Conservation (phyloP, 2,329 filamentous ascomycete species). For the Stylonectria norvegica region DNA sequence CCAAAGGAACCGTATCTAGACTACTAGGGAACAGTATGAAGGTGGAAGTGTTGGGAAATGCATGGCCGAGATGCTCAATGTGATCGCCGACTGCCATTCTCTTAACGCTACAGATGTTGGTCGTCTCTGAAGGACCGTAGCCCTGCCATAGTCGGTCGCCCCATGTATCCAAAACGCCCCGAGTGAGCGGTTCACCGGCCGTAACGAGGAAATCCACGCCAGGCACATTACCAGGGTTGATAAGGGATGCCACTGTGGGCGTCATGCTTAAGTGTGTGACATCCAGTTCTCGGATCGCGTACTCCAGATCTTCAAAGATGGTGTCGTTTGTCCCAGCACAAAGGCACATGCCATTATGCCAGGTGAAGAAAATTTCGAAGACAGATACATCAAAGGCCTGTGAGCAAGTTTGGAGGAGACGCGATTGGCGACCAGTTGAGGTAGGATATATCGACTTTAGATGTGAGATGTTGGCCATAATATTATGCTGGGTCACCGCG, state of each 20-base stretch:
- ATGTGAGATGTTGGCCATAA: constrained; percentile 70
- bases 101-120: constrained; percentile 80
- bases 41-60: constrained; percentile 72
- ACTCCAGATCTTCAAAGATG: constrained; percentile 69
- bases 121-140: constrained; percentile 82
- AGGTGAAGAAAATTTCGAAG: constrained; percentile 86
- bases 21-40: constrained; percentile 54
- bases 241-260: constrained; percentile 76
- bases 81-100: constrained; percentile 55
- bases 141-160: constrained; percentile 68
- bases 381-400: constrained; percentile 86
- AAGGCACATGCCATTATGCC: constrained; percentile 73
- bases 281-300: constrained; percentile 57
- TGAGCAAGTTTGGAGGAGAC: constrained; percentile 78
- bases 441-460: constrained; percentile 65
- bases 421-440: constrained; percentile 37
- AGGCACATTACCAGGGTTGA: constrained; percentile 66
- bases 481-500: constrained; percentile 70
- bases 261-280: constrained; percentile 84
- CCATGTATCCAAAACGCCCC: constrained; percentile 69
- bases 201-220: constrained; percentile 72
- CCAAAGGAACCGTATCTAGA: constrained; percentile 58
- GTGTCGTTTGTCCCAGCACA: constrained; percentile 73
- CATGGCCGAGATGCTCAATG: constrained; percentile 72
- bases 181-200: constrained; percentile 75